phyloP scores from a whole-genome alignment of 1,284 basidiomycete genomes.

The Abortiporus biennis region DNA sequence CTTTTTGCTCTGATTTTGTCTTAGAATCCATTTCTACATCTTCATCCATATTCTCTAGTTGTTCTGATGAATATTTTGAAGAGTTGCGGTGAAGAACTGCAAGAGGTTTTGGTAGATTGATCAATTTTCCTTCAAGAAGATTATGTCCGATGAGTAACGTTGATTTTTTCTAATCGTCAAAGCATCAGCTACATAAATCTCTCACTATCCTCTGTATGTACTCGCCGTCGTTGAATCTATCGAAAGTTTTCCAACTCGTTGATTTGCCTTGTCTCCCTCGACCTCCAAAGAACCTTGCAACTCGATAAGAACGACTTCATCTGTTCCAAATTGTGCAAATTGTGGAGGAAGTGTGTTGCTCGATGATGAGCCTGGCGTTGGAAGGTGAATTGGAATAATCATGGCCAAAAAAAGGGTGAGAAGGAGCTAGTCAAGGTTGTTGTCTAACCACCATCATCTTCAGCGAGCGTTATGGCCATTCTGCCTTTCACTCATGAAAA shows the following conservation, averaged over 20 bases:
- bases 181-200: not conserved
- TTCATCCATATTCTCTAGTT: slow-evolving; percentile 6
- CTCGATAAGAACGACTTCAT: slow-evolving; percentile 69
- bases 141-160: slow-evolving; percentile 84
- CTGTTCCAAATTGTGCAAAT: slow-evolving; percentile 60
- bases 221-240: slow-evolving; percentile 28
- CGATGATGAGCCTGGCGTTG: slow-evolving; percentile 15
- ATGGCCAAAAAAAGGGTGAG: slow-evolving; percentile 10
- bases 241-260: slow-evolving; percentile 56
- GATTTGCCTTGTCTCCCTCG: slow-evolving; percentile 50
- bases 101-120: slow-evolving; percentile 69
- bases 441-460: no score
- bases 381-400: slow-evolving; percentile 23
- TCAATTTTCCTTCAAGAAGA: slow-evolving; percentile 82
- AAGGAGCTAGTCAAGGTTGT: no score
- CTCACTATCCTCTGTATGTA: not conserved
- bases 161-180: slow-evolving; percentile 49
- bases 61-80: not conserved
- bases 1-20: slow-evolving; percentile 11
- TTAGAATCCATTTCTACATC: slow-evolving; percentile 22
- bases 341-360: slow-evolving; percentile 45
- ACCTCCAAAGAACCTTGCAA: slow-evolving; percentile 69
- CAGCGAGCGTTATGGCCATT: no score
- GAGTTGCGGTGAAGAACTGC: slow-evolving; percentile 51
- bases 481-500: slow-evolving; percentile 10